Evolutionary conservation across 108 stramenopile genomes (phyloP).

Genomic region (Parietichytrium sp.): DNA sequence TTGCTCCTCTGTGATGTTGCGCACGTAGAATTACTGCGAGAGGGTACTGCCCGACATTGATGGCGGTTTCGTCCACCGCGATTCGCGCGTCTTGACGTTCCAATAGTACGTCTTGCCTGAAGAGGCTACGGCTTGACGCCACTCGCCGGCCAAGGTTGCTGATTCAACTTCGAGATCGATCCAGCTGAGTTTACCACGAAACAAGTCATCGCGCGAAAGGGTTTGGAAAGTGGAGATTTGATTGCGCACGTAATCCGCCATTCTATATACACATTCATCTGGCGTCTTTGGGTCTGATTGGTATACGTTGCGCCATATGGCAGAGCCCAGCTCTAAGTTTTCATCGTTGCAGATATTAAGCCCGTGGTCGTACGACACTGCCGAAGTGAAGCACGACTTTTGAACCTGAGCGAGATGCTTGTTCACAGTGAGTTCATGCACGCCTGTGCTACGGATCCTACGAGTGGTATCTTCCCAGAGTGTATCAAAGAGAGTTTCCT

Average conservation of each 20-base stretch:
- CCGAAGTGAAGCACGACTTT: conserved; percentile 74
- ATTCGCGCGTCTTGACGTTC: conserved; percentile 30
- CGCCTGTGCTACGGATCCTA: conserved; percentile 74
- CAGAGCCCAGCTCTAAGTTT: conserved; percentile 65
- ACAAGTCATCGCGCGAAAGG: neutral
- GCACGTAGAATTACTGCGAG: too few species aligned
- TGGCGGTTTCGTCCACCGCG: neutral
- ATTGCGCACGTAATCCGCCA: conserved; percentile 25
- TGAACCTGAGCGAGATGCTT: conserved; percentile 81
- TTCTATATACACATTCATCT: conserved; percentile 6
- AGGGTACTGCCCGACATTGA: too few species aligned
- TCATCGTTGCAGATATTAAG: conserved; percentile 66
- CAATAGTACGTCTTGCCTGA: conserved; percentile 16
- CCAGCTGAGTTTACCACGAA: conserved; percentile 9
- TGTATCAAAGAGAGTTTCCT: conserved; percentile 86
- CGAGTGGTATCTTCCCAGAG: conserved; percentile 77
- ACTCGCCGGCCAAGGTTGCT: neutral
- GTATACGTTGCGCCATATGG: conserved; percentile 40
- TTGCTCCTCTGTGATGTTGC: too few species aligned
- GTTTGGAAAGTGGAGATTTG: neutral
- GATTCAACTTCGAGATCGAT: neutral
- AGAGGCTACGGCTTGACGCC: conserved; percentile 11
- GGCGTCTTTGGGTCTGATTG: neutral
- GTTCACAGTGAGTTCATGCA: conserved; percentile 74
- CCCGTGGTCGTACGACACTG: conserved; percentile 78